Conservation (phyloP, 2,329 filamentous ascomycete species). For the Metarhizium robertsii region DNA sequence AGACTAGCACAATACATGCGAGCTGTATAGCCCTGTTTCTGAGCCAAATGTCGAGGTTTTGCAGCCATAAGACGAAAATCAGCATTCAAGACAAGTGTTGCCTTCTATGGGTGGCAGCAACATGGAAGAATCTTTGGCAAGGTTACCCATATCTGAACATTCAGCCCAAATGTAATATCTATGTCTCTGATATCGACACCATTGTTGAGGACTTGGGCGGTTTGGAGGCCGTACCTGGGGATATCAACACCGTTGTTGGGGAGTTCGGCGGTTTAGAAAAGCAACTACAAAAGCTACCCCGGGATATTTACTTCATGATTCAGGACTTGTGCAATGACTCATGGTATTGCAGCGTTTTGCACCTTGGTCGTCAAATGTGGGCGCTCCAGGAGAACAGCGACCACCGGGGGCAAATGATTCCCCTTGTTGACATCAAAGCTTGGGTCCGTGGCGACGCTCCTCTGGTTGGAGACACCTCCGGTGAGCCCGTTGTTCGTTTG, state of each 20-base stretch:
- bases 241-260: too few relatives aligned
- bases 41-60: neutral
- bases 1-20: neutral
- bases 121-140: conserved; percentile 4
- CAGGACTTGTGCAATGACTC: neutral
- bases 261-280: too few relatives aligned
- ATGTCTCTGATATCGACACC: neutral
- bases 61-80: neutral
- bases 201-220: neutral
- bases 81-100: neutral
- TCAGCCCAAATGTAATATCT: neutral
- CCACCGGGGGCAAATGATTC: neutral
- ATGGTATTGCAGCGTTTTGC: neutral
- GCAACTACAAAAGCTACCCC: too few relatives aligned
- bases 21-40: conserved; percentile 1
- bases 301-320: neutral
- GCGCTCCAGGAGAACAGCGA: neutral
- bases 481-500: neutral
- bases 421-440: conserved; percentile 1
- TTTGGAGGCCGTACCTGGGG: neutral
- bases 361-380: neutral
- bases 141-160: neutral
- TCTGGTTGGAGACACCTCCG: neutral
- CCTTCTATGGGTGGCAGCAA: conserved; percentile 3
- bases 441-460: neutral